phyloP scores from a whole-genome alignment of 768 basidiomycete genomes.

The Lentinula raphanica region DNA sequence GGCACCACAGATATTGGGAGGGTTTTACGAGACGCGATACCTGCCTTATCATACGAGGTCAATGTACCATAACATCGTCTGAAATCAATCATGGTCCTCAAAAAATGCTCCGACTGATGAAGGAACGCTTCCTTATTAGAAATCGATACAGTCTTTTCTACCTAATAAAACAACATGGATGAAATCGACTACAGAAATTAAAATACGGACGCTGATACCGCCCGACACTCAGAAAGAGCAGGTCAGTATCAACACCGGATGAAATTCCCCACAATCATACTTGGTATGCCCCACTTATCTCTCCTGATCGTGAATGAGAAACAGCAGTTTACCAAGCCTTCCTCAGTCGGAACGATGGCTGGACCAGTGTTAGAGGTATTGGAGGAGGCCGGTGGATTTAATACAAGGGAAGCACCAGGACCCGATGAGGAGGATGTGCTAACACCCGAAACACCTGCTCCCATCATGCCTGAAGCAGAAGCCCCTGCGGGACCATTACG shows the following conservation, averaged over 20 bases:
- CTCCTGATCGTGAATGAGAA: conserved; percentile 88
- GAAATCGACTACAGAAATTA: not conserved
- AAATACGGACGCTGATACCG: not conserved
- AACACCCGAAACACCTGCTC: conserved; percentile 2
- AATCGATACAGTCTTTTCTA: no score
- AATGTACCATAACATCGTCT: no score
- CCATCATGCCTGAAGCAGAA: not conserved
- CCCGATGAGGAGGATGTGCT: conserved; percentile 5
- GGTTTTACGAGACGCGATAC: not conserved
- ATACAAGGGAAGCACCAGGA: conserved; percentile 1
- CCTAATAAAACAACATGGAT: not conserved
- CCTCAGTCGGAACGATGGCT: conserved; percentile 39
- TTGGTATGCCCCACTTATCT: conserved; percentile 83
- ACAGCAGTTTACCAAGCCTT: conserved; percentile 79
- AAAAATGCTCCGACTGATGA: no score
- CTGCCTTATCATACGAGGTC: not conserved
- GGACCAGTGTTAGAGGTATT: conserved; percentile 10
- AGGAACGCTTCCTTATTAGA: no score
- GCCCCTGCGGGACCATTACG: not conserved
- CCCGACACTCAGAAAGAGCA: not conserved
- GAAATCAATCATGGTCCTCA: no score
- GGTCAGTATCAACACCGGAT: conserved; percentile 53
- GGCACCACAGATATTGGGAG: not conserved
- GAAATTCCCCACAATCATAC: conserved; percentile 88
- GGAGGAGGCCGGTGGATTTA: conserved; percentile 10